Percentiles rank a stretch among this genome's conserved stretches.
Conservation (phyloP, 805 yeast genomes). For the Candida pseudofarinosa region DNA sequence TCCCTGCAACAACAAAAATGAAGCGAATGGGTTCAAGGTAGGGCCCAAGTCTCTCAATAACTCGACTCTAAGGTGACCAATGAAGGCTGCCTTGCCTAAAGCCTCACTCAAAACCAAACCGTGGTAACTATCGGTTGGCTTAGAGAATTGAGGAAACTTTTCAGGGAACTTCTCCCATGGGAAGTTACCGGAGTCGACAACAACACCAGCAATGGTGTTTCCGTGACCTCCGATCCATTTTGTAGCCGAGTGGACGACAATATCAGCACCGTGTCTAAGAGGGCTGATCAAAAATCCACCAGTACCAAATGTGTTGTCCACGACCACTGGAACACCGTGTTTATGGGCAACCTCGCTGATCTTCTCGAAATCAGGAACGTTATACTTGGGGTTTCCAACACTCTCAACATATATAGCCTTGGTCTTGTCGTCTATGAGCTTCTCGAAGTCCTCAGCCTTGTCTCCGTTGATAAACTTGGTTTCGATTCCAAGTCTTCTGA, state of each 20-base stretch:
- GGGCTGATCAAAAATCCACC: slow-evolving; percentile 89
- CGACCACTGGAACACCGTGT: slow-evolving; percentile 85
- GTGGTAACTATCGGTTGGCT: slow-evolving; percentile 92
- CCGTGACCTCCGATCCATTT: slow-evolving; percentile 99
- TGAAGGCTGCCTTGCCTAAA: slow-evolving; percentile 74
- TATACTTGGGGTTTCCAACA: slow-evolving; percentile 90
- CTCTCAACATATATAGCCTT: slow-evolving; percentile 87
- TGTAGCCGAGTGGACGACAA: slow-evolving; percentile 91
- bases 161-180: slow-evolving; percentile 84
- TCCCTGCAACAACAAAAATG: slow-evolving; percentile 86
- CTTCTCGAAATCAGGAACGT: slow-evolving; percentile 84
- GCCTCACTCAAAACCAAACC: slow-evolving; percentile 81
- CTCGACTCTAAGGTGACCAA: slow-evolving; percentile 77
- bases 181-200: slow-evolving; percentile 88
- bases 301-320: slow-evolving; percentile 95
- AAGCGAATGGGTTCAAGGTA: slow-evolving; percentile 78
- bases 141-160: slow-evolving; percentile 85
- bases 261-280: slow-evolving; percentile 84
- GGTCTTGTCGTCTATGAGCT: slow-evolving; percentile 75
- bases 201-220: slow-evolving; percentile 87
- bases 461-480: slow-evolving; percentile 84
- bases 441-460: slow-evolving; percentile 65
- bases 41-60: slow-evolving; percentile 92
- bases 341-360: slow-evolving; percentile 75
- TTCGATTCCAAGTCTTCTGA: slow-evolving; percentile 84